These are phyloP conservation scores for Coprinellus aureogranulatus DNA, from an alignment of 768 basidiomycete species.

Conservation along the genomic window DNA sequence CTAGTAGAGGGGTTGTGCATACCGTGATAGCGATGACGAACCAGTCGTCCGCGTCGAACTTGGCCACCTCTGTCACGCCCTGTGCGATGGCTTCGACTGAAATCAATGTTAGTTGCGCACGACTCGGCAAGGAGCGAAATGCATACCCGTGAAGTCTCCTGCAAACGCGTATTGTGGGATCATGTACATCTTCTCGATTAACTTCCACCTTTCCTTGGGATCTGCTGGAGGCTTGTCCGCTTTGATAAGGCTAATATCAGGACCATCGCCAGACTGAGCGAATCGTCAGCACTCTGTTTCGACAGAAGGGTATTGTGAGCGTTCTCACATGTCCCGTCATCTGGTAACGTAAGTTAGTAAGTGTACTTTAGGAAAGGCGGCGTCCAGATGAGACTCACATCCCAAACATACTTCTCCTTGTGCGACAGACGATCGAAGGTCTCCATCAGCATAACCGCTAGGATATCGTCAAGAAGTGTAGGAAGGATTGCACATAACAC, in stretches of 20 bases:
- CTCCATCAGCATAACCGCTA: slow-evolving; percentile 76
- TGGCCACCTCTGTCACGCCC: slow-evolving; percentile 57
- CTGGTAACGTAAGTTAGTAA: slow-evolving; percentile 27
- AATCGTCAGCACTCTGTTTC: background rate
- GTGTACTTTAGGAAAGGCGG: background rate
- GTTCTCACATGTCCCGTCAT: slow-evolving; percentile 62
- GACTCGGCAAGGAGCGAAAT: background rate
- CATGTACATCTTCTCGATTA: slow-evolving; percentile 68
- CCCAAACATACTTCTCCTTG: slow-evolving; percentile 76
- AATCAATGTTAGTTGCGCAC: slow-evolving; percentile 7
- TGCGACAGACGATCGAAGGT: slow-evolving; percentile 60
- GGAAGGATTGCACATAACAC: background rate
- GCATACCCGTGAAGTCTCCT: slow-evolving; percentile 62
- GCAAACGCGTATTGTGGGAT: slow-evolving; percentile 68
- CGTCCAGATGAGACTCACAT: slow-evolving; percentile 45
- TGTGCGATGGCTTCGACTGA: slow-evolving; percentile 65
- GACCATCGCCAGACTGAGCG: slow-evolving; percentile 59
- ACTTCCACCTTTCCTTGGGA: slow-evolving; percentile 62
- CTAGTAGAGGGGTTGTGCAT: no score
- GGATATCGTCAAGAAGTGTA: background rate
- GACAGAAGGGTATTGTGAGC: no score
- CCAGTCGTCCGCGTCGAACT: slow-evolving; percentile 72
- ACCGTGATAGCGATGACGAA: slow-evolving; percentile 68
- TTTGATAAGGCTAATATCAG: slow-evolving; percentile 54
- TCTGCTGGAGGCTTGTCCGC: slow-evolving; percentile 48